phyloP scores from a whole-genome alignment of 2,329 filamentous ascomycete species.

The Lizonia empirigonia region DNA sequence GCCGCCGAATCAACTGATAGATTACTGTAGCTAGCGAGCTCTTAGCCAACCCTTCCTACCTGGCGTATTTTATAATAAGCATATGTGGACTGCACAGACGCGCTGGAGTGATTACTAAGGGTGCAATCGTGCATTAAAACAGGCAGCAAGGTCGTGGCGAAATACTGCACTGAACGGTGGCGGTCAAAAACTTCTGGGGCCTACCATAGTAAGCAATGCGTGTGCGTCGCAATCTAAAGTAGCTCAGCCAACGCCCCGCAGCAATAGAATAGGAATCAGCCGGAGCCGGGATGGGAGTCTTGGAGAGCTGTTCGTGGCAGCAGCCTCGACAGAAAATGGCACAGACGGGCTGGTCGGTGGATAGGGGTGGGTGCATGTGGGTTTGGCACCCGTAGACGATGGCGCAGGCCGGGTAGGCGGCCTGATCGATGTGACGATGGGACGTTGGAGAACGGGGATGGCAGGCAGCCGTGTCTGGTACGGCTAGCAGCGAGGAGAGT shows the following conservation, averaged over 20 bases:
- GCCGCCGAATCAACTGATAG: no score
- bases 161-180: no score
- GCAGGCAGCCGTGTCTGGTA: slow-evolving; percentile 23
- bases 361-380: slow-evolving; percentile 25
- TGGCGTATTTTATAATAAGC: no score
- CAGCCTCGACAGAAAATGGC: slow-evolving; percentile 14
- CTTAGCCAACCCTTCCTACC: no score
- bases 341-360: slow-evolving; percentile 25
- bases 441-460: slow-evolving; percentile 24
- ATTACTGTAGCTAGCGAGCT: no score
- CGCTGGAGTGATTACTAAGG: no score
- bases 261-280: slow-evolving; percentile 14
- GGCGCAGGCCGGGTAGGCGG: slow-evolving; percentile 20
- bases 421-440: slow-evolving; percentile 25
- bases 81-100: no score
- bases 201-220: no score
- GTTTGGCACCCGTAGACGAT: slow-evolving; percentile 12
- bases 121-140: no score
- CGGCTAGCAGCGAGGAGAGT: not conserved
- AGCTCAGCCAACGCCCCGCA: slow-evolving; percentile 16
- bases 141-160: no score
- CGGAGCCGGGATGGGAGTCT: slow-evolving; percentile 8
- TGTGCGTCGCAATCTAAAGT: slow-evolving; percentile 34
- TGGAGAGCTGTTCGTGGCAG: slow-evolving; percentile 11
- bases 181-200: not conserved